Conservation (phyloP, 352 stramenopile species). For the Pythium sukuiense region DNA sequence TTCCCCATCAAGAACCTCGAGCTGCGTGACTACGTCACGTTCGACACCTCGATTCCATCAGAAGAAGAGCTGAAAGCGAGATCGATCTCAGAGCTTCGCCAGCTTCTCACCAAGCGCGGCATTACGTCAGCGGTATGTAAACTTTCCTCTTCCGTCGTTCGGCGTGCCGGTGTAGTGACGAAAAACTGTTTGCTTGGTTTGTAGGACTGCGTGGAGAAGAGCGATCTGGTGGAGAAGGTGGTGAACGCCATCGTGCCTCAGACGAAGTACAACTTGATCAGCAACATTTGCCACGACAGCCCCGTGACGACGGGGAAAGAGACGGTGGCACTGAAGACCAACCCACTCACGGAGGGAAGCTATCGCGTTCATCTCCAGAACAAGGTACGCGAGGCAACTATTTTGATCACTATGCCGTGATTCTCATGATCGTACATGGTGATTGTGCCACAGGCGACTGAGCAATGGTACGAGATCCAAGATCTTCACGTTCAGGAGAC, state of each 20-base stretch:
- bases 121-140: constrained; percentile 14
- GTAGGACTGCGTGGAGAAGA: constrained; percentile 79
- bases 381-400: constrained; percentile 39
- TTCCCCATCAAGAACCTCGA: constrained; percentile 99
- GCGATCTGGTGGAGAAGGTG: constrained; percentile 71
- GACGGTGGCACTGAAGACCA: constrained; percentile 72
- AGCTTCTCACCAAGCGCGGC: constrained; percentile 17
- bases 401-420: not conserved
- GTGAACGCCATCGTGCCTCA: constrained; percentile 48
- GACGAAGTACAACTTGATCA: constrained; percentile 97
- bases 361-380: constrained; percentile 98
- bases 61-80: constrained; percentile 47
- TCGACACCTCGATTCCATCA: constrained; percentile 46
- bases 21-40: constrained; percentile 87
- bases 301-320: constrained; percentile 92
- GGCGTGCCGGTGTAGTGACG: not conserved
- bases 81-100: constrained; percentile 17
- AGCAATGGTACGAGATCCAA: constrained; percentile 99
- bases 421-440: constrained; percentile 11
- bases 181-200: not conserved
- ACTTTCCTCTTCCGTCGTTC: not conserved
- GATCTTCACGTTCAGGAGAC: constrained; percentile 97
- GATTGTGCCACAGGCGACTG: constrained; percentile 59
- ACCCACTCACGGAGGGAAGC: constrained; percentile 94
- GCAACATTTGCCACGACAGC: constrained; percentile 97